Evolutionary conservation across 306 rosid genomes (phyloP).

Genomic region (Cajanus cajan): DNA sequence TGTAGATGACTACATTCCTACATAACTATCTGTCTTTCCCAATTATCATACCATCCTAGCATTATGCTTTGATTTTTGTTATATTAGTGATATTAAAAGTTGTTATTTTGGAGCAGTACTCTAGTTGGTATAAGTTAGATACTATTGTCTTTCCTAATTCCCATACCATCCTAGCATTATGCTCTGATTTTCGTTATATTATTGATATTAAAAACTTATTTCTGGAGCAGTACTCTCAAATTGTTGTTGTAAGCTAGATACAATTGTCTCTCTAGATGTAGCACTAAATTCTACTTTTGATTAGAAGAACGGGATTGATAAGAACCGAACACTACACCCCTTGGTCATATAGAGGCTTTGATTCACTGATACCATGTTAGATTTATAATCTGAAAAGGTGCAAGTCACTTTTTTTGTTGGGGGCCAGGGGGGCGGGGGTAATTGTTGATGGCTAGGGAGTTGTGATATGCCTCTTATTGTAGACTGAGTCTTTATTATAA

Average conservation of each 20-base stretch:
- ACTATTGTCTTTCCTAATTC: not conserved
- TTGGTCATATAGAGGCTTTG: not conserved
- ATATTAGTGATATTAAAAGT: not conserved
- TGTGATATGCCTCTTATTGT: conserved; percentile 8
- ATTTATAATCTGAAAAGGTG: not conserved
- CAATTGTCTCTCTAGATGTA: not conserved
- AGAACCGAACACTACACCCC: no score
- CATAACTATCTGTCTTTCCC: not conserved
- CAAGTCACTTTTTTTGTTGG: not conserved
- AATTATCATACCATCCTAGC: not conserved
- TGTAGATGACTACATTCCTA: not conserved
- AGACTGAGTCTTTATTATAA: conserved; percentile 1
- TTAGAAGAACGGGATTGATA: no score
- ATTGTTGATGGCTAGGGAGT: not conserved
- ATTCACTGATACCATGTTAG: not conserved
- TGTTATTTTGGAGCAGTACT: not conserved
- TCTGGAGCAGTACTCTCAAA: not conserved
- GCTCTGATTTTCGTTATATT: not conserved
- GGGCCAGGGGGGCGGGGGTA: not conserved
- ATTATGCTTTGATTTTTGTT: not conserved
- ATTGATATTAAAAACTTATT: not conserved
- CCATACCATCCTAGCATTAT: not conserved
- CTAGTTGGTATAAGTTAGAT: not conserved
- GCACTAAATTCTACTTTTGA: no score
- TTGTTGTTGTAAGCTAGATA: not conserved